phyloP scores from a whole-genome alignment of 2,329 filamentous ascomycete species.

The Coleophoma eucalyptorum region DNA sequence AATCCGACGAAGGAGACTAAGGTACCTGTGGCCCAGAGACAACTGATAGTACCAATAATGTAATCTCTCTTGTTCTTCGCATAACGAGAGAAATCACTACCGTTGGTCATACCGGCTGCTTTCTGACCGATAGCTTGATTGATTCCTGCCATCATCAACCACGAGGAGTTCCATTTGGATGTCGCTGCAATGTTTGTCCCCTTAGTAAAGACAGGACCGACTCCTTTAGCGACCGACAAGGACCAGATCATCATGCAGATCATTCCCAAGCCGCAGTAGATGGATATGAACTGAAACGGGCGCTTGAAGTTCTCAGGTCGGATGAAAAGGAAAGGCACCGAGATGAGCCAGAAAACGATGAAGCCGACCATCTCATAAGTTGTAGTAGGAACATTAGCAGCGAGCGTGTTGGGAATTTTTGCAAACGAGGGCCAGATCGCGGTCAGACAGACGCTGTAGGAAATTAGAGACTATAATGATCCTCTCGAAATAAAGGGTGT shows the following conservation, averaged over 20 bases:
- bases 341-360: slow-evolving; percentile 12
- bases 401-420: slow-evolving; percentile 2
- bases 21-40: slow-evolving; percentile 34
- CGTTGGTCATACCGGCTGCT: slow-evolving; percentile 37
- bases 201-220: slow-evolving; percentile 36
- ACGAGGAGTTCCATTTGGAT: slow-evolving; percentile 34
- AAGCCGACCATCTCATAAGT: slow-evolving; percentile 3
- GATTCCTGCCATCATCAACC: slow-evolving; percentile 41
- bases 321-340: slow-evolving; percentile 41
- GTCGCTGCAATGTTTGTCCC: slow-evolving; percentile 30
- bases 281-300: slow-evolving; percentile 38
- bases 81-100: slow-evolving; percentile 41
- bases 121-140: slow-evolving; percentile 37
- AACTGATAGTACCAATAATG: slow-evolving; percentile 33
- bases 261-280: slow-evolving; percentile 43
- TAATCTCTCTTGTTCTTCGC: slow-evolving; percentile 29
- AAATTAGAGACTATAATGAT: too few relatives aligned
- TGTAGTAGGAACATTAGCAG: slow-evolving; percentile 1
- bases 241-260: slow-evolving; percentile 41
- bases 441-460: slow-evolving; percentile 5
- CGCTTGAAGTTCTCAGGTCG: slow-evolving; percentile 43
- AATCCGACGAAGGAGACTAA: slow-evolving; percentile 39
- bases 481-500: too few relatives aligned
- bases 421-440: slow-evolving; percentile 11
- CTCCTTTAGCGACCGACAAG: slow-evolving; percentile 36